These are phyloP conservation scores for Gossypioides kirkii DNA, from an alignment of 345 rosid genomes.

Conservation along the genomic window DNA sequence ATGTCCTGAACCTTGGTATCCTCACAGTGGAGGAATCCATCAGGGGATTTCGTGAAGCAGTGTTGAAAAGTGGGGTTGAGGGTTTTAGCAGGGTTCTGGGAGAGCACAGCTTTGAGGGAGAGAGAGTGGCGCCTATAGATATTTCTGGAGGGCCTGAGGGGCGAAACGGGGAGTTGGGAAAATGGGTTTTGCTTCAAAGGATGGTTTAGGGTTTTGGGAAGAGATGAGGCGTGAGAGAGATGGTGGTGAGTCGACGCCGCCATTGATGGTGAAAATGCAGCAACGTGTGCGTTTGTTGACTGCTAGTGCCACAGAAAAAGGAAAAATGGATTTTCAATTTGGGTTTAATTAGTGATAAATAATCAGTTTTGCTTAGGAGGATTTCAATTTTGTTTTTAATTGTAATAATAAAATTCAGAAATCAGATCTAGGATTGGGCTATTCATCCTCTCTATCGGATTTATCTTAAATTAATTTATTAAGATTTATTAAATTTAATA, in stretches of 20 bases:
- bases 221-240: constrained; percentile 22
- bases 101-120: constrained; percentile 51
- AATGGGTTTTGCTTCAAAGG: constrained; percentile 32
- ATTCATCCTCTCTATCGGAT: background rate
- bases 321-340: background rate
- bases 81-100: constrained; percentile 44
- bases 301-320: background rate
- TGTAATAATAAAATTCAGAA: background rate
- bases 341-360: background rate
- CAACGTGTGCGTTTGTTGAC: background rate
- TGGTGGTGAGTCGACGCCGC: constrained; percentile 11
- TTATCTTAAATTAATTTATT: too few relatives aligned
- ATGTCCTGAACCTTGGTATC: constrained; percentile 72
- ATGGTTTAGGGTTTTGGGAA: constrained; percentile 36
- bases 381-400: background rate
- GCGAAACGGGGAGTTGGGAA: constrained; percentile 30
- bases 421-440: background rate
- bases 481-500: too few relatives aligned
- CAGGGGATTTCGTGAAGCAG: constrained; percentile 77
- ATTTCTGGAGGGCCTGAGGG: constrained; percentile 27
- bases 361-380: background rate
- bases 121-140: constrained; percentile 25
- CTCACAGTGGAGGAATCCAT: constrained; percentile 89
- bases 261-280: constrained; percentile 13
- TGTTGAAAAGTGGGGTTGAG: constrained; percentile 41